Evolutionary conservation across 495 filamentous ascomycete species (phyloP).

Genomic region (Tuber magnatum): DNA sequence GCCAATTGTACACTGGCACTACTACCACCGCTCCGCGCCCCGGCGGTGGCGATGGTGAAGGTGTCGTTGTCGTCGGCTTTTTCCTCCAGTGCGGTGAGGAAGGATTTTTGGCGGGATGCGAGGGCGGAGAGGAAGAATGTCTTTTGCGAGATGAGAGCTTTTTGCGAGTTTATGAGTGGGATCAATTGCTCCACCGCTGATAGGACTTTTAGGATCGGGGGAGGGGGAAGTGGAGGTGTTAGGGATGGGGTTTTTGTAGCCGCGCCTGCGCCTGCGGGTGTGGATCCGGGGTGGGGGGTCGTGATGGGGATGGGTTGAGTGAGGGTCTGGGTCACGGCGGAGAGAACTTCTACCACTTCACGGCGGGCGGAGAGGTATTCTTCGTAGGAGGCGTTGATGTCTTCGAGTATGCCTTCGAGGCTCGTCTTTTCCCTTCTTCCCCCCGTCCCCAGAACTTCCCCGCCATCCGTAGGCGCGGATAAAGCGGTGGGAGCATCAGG

Average conservation of each 20-base stretch:
- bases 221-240: conserved; percentile 23
- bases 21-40: not conserved
- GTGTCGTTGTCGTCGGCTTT: conserved; percentile 13
- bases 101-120: conserved; percentile 10
- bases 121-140: conserved; percentile 27
- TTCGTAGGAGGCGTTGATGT: conserved; percentile 25
- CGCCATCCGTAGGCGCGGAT: conserved; percentile 2
- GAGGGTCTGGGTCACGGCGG: conserved; percentile 19
- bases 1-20: not conserved
- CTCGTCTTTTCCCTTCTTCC: conserved; percentile 7
- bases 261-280: not conserved
- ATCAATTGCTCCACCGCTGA: conserved; percentile 33
- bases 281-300: not conserved
- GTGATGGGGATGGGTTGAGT: not conserved
- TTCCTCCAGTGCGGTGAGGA: conserved; percentile 21
- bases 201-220: conserved; percentile 26
- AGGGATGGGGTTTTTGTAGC: conserved; percentile 5
- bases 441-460: not conserved
- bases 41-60: conserved; percentile 10
- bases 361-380: conserved; percentile 28
- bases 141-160: conserved; percentile 27
- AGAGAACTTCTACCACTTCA: conserved; percentile 25
- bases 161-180: conserved; percentile 28
- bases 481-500: not conserved
- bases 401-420: conserved; percentile 9